Base-by-base conservation (phyloP, 371 early-diverging fungal species). In the Rhizopus delemar region DNA sequence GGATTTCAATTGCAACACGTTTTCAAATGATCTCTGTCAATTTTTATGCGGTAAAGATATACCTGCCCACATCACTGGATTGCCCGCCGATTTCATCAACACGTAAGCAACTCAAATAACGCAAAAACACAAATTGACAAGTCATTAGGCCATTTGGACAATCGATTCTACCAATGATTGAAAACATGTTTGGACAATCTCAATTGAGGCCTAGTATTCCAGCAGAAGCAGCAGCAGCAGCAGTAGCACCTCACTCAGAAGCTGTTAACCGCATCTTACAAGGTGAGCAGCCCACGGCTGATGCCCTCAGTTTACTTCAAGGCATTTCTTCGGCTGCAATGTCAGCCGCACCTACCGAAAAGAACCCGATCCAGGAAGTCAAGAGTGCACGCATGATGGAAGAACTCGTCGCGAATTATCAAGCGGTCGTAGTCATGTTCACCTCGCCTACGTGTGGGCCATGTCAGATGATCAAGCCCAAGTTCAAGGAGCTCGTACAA, bases 1-100 rank as follows among this genome's bases (percentile, higher is more conserved):
- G 28, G 92, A 93, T 64, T 90, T 91, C 72, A 94, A 95, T 73
- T 94, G 95, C 80, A 94, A 93, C 68, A 86, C 77, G 16, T 92
- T 92, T 57, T 76, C 89, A 4, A 88, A 88, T 55, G 85, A 85
- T 41, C 70, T 93, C 0, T 91, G 92, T 63, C 83, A 88, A 50
- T 92, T 96, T 63, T 79, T 96, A 38, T 88, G 88, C 0, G 94
- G 93, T 4, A 75, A 79, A 57, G 54, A 63, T 12, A 93, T 96
- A 55, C 96, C 96, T 4, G 48, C 56, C 4, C 82, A 89, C 51
- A 94, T 95, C 46, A 86, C 84, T 4, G 75, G 63, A 53, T 70
- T 93, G 41, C 93, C 94, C 2, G 50, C 59, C 3, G 87, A 90
- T 35, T 86, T 91, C 51, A 46, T 92, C 35, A 69, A 74, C 50